A percentile compares a stretch with the other conserved stretches of the same genome.
phyloP scores from a whole-genome alignment of 2,329 filamentous ascomycete genomes.

The Ophiostoma perfectum region DNA sequence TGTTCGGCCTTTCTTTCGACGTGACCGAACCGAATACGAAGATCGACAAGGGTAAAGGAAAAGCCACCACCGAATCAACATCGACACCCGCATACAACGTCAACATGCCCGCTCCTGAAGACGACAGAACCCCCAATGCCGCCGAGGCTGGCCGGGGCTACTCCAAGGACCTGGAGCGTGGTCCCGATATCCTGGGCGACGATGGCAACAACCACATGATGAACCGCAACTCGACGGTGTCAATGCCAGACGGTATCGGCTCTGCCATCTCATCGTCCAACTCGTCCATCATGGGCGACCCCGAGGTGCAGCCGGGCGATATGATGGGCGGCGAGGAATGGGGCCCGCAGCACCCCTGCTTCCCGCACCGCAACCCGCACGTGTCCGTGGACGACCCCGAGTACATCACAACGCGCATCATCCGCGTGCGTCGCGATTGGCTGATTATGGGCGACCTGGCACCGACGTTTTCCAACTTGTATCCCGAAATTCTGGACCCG shows the following conservation, averaged over 20 bases:
- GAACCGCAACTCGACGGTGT: constrained; percentile 42
- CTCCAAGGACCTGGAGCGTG: constrained; percentile 52
- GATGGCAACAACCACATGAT: constrained; percentile 29
- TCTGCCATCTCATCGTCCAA: constrained; percentile 52
- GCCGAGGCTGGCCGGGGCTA: constrained; percentile 34
- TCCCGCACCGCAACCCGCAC: constrained; percentile 87
- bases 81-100: too few relatives aligned
- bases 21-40: constrained; percentile 22
- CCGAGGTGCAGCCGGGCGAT: constrained; percentile 54
- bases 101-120: constrained; percentile 35
- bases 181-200: constrained; percentile 38
- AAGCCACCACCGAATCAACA: constrained; percentile 8
- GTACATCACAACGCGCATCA: constrained; percentile 75
- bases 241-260: constrained; percentile 48
- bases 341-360: constrained; percentile 92
- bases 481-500: constrained; percentile 91
- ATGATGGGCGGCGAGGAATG: constrained; percentile 69
- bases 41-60: constrained; percentile 46
- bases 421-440: constrained; percentile 88
- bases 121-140: constrained; percentile 34
- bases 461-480: constrained; percentile 89
- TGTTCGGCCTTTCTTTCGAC: constrained; percentile 23
- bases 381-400: constrained; percentile 72
- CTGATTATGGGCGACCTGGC: constrained; percentile 82
- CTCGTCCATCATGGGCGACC: constrained; percentile 58